Conservation (phyloP, 805 yeast genomes). For the Monosporozyma aerobia region DNA sequence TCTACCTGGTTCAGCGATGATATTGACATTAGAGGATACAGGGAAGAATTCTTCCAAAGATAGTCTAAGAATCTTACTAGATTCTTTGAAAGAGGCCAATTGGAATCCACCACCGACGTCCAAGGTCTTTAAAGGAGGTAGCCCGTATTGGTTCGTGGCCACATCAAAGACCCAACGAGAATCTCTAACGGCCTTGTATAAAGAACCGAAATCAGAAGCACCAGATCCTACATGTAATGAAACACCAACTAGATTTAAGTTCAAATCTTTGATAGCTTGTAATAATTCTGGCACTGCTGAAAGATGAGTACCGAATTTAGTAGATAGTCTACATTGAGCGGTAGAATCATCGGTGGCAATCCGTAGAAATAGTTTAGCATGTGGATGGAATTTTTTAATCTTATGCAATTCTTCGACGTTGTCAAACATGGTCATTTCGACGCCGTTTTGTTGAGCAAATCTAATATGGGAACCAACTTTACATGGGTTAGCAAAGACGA, state of each 20-base stretch:
- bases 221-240: constrained; percentile 97
- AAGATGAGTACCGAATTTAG: constrained; percentile 80
- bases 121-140: constrained; percentile 39
- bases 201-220: constrained; percentile 60
- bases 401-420: constrained; percentile 77
- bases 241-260: constrained; percentile 66
- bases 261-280: constrained; percentile 49
- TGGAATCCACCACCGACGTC: constrained; percentile 96
- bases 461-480: constrained; percentile 77
- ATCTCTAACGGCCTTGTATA: constrained; percentile 63
- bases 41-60: constrained; percentile 59
- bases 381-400: constrained; percentile 57
- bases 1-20: constrained; percentile 94
- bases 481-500: constrained; percentile 91
- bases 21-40: constrained; percentile 26
- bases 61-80: constrained; percentile 47
- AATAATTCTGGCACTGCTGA: constrained; percentile 45
- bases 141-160: constrained; percentile 40
- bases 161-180: constrained; percentile 58
- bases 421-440: constrained; percentile 80
- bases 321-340: constrained; percentile 77
- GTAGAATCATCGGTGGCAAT: constrained; percentile 82
- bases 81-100: constrained; percentile 47
- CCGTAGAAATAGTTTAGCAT: constrained; percentile 63
- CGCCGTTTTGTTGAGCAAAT: constrained; percentile 48